Evolutionary conservation across 192 early-diverging fungal genomes (phyloP), one percentile per base, ranked within the genome.

Genomic region (Thoreauomyces humboldtii): DNA sequence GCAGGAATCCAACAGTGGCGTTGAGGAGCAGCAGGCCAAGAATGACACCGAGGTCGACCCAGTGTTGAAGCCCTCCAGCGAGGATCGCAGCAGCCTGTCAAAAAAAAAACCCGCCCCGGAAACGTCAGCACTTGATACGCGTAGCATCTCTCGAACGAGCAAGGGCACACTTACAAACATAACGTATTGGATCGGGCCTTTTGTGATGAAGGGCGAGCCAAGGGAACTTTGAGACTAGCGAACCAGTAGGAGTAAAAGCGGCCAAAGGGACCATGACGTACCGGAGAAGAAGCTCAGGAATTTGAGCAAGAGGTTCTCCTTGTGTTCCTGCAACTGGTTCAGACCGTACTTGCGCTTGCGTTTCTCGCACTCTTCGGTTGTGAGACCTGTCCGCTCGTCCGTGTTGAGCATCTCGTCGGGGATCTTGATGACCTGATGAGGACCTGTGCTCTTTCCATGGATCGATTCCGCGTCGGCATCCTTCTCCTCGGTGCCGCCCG

Each of bases 31-130:
- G 19, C n/a, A 92, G 71, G 6, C 77, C 91, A 42, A 88, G 63
- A 63, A 93, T 91, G 61, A 93, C 90, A 66, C 89, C 88, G 74
- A 93, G 89, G 67, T 93, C 88, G 55, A 90, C 56, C 88, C 87
- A 89, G 63, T 91, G 47, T 34, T 63, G 48, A 1, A 63, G 31
- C 14, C 61, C 61, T 25, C 47, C 61, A 19, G 61, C 61, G 19
- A 63, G 48, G 25, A 28, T 33, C 34, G 61, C 61, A 1, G 61
- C 61, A 2, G 61, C n/a, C n/a, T n/a, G n/a, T n/a, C n/a, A n/a
- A n/a, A n/a, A n/a, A n/a, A n/a, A n/a, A n/a, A n/a, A n/a, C n/a
- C n/a, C n/a, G n/a, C n/a, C n/a, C n/a, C n/a, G n/a, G n/a, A n/a
- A n/a, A n/a, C n/a, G n/a, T n/a, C n/a, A n/a, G n/a, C n/a, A n/a